Conservation (phyloP, 768 basidiomycete genomes). For the Amanita pallidorosea region DNA sequence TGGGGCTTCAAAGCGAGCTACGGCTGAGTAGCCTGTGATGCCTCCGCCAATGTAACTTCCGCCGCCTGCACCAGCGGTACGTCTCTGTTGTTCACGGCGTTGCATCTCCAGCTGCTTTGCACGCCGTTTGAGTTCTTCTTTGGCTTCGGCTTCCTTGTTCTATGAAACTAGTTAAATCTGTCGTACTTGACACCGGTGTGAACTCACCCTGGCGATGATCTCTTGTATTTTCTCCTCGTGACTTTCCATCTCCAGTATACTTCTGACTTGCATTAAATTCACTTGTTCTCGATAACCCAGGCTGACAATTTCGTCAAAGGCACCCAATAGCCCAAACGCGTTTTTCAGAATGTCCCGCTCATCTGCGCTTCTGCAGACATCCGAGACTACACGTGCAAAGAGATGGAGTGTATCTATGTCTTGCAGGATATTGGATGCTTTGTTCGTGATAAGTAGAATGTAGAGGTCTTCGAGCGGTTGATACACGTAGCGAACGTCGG, state of each 20-base stretch:
- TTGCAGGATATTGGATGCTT: constrained; percentile 94
- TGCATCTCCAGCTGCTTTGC: constrained; percentile 99
- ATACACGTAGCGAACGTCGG: constrained; percentile 94
- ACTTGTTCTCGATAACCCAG: constrained; percentile 78
- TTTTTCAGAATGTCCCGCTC: constrained; percentile 86
- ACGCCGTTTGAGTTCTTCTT: constrained; percentile 95
- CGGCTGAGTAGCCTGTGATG: constrained; percentile 49
- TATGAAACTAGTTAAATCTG: constrained; percentile 16
- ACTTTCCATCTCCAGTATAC: constrained; percentile 79
- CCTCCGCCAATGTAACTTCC: constrained; percentile 58
- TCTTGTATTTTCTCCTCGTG: constrained; percentile 96
- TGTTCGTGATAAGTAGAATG: constrained; percentile 96
- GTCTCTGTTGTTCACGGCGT: constrained; percentile 84
- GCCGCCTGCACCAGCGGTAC: constrained; percentile 40
- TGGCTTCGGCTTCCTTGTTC: constrained; percentile 99
- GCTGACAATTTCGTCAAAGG: constrained; percentile 95
- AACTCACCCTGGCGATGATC: constrained; percentile 83
- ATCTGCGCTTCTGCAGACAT: constrained; percentile 77
- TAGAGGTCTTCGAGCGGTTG: constrained; percentile 96
- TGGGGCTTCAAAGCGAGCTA: constrained; percentile 63
- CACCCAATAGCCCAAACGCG: constrained; percentile 87
- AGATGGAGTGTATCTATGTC: constrained; percentile 96
- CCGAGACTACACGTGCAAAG: constrained; percentile 87
- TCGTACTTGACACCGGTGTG: not conserved
- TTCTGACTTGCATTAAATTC: constrained; percentile 70